A percentile compares a stretch with the other conserved stretches of the same genome.
Conservation (phyloP, 148 eudicot genomes). For the Cornus florida region DNA sequence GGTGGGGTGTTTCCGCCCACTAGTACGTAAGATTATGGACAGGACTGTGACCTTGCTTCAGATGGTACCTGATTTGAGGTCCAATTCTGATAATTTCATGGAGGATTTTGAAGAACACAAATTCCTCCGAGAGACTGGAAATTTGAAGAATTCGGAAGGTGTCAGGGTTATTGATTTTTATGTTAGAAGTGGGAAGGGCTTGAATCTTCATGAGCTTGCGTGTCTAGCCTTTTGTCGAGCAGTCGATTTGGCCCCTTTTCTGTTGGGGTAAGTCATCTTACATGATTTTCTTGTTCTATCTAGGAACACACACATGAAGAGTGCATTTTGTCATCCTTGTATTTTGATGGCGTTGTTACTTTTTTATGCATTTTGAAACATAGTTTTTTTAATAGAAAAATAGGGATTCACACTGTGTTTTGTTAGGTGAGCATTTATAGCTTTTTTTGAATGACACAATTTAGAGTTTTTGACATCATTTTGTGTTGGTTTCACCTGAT, state of each 20-base stretch:
- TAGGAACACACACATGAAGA: not conserved
- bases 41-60: conserved; percentile 48
- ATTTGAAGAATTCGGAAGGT: conserved; percentile 32
- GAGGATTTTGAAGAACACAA: conserved; percentile 36
- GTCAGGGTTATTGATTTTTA: conserved; percentile 54
- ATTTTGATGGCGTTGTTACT: not conserved
- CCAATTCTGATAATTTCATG: conserved; percentile 24
- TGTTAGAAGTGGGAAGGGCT: conserved; percentile 48
- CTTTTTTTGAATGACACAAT: not conserved
- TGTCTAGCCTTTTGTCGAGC: conserved; percentile 78
- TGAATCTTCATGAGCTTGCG: conserved; percentile 84
- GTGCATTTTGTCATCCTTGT: not conserved
- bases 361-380: not conserved
- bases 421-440: not conserved
- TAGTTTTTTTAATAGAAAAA: not conserved
- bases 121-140: conserved; percentile 42
- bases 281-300: not conserved
- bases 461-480: not conserved
- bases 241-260: conserved; percentile 64
- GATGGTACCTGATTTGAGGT: conserved; percentile 53
- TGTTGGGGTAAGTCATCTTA: conserved; percentile 51
- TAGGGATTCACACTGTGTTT: not conserved
- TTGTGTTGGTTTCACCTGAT: not conserved
- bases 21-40: conserved; percentile 55
- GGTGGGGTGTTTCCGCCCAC: conserved; percentile 76